phyloP scores from a whole-genome alignment of 208 protist genomes.

The Acanthamoeba castellanii region DNA sequence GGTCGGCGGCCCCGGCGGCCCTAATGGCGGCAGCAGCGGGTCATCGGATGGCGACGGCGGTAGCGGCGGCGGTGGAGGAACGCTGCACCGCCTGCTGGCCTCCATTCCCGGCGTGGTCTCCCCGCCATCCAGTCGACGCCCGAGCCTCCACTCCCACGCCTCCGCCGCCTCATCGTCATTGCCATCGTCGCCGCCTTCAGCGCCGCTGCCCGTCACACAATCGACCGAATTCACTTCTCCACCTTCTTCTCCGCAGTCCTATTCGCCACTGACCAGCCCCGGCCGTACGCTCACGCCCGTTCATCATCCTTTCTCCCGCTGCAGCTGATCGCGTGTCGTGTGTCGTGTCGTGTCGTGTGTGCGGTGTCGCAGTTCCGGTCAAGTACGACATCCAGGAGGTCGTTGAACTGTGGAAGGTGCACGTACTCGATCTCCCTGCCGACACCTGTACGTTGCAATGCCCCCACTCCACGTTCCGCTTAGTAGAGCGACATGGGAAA shows the following conservation, averaged over 20 bases:
- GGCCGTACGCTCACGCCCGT: not conserved
- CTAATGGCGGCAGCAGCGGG: not conserved
- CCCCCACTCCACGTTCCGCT: not conserved
- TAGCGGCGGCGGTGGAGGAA: not conserved
- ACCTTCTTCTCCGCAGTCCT: not conserved
- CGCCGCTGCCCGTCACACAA: not conserved
- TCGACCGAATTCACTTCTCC: not conserved
- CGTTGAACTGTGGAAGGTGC: slow-evolving; percentile 15
- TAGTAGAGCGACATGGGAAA: not conserved
- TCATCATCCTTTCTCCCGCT: not conserved
- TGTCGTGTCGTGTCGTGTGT: not conserved
- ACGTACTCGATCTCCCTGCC: not conserved
- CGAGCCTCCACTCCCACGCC: not conserved
- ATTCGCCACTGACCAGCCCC: not conserved
- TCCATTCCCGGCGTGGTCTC: not conserved
- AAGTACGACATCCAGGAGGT: slow-evolving; percentile 15
- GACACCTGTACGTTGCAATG: not conserved
- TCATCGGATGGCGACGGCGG: not conserved
- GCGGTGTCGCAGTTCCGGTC: not conserved
- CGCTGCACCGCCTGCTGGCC: not conserved
- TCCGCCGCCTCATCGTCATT: not conserved
- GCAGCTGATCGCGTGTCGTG: not conserved
- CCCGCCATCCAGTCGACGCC: not conserved
- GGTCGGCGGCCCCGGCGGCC: not conserved
- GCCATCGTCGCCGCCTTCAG: not conserved